These are phyloP conservation scores for Boletus speciosus DNA, from an alignment of 768 basidiomycete genomes.

Conservation along the genomic window DNA sequence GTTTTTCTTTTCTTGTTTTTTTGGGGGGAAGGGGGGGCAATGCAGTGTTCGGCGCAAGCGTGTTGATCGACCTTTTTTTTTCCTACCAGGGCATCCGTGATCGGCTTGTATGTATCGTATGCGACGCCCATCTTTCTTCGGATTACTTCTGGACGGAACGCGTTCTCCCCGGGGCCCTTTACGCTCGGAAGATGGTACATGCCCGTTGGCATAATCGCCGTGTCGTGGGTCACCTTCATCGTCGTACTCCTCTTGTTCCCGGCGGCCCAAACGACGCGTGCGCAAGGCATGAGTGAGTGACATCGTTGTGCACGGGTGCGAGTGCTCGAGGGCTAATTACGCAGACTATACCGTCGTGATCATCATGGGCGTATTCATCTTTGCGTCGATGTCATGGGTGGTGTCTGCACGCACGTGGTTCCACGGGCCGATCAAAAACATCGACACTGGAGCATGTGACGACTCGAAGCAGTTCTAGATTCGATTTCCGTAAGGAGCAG, in stretches of 20 bases:
- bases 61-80: neutral
- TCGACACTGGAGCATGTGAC: slow-evolving; percentile 27
- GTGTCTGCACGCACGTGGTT: slow-evolving; percentile 71
- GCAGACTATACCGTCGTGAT: slow-evolving; percentile 69
- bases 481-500: neutral
- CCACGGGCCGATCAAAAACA: slow-evolving; percentile 56
- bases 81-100: slow-evolving; percentile 55
- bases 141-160: slow-evolving; percentile 63
- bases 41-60: too few species aligned
- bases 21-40: too few species aligned
- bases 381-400: slow-evolving; percentile 62
- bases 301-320: neutral
- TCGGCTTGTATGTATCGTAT: slow-evolving; percentile 66
- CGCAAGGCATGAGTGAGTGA: slow-evolving; percentile 56
- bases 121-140: slow-evolving; percentile 66
- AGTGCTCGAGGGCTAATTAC: neutral
- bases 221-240: slow-evolving; percentile 65
- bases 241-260: slow-evolving; percentile 59
- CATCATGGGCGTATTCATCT: slow-evolving; percentile 60
- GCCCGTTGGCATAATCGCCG: slow-evolving; percentile 58
- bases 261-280: slow-evolving; percentile 35
- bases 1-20: slow-evolving; percentile 15
- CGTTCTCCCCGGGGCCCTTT: slow-evolving; percentile 58
- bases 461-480: slow-evolving; percentile 13
- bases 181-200: slow-evolving; percentile 56